Evolutionary conservation across 257 asterid genomes (phyloP).

Genomic region (Asclepias syriaca): DNA sequence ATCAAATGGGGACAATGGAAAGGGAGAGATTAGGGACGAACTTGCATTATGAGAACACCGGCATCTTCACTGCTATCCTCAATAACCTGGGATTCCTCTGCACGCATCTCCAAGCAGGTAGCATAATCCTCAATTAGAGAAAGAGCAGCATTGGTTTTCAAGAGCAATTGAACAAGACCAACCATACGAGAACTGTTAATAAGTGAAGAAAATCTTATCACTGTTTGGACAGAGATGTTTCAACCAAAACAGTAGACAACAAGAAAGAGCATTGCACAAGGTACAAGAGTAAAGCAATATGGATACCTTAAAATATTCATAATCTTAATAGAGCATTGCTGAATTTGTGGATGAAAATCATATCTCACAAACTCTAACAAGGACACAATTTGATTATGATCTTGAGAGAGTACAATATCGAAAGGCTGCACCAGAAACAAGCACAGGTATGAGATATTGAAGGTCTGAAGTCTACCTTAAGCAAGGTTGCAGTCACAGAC

Average conservation of each 20-base stretch:
- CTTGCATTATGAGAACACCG: constrained; percentile 90
- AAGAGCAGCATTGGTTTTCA: constrained; percentile 63
- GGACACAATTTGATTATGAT: constrained; percentile 76
- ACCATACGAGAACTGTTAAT: constrained; percentile 78
- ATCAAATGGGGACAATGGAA: background rate
- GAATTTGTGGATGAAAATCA: constrained; percentile 77
- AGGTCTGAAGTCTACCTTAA: background rate
- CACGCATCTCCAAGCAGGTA: constrained; percentile 86
- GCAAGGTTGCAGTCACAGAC: background rate
- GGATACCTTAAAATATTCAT: constrained; percentile 74
- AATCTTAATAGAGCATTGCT: constrained; percentile 79
- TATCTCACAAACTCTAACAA: constrained; percentile 86
- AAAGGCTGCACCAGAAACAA: constrained; percentile 68
- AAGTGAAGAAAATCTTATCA: constrained; percentile 12
- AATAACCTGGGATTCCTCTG: constrained; percentile 70
- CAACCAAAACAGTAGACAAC: constrained; percentile 15
- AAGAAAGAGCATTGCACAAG: constrained; percentile 2
- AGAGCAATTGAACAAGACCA: constrained; percentile 86
- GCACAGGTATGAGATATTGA: background rate
- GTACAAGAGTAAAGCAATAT: constrained; percentile 1
- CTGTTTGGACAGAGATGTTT: constrained; percentile 9
- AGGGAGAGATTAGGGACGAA: constrained; percentile 28
- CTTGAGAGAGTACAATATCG: constrained; percentile 89
- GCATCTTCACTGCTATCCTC: constrained; percentile 83
- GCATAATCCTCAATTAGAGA: constrained; percentile 90